A percentile compares a stretch with the other conserved stretches of the same genome.
phyloP scores from a whole-genome alignment of 176 grass and related monocot species.

The Triticum aestivum region DNA sequence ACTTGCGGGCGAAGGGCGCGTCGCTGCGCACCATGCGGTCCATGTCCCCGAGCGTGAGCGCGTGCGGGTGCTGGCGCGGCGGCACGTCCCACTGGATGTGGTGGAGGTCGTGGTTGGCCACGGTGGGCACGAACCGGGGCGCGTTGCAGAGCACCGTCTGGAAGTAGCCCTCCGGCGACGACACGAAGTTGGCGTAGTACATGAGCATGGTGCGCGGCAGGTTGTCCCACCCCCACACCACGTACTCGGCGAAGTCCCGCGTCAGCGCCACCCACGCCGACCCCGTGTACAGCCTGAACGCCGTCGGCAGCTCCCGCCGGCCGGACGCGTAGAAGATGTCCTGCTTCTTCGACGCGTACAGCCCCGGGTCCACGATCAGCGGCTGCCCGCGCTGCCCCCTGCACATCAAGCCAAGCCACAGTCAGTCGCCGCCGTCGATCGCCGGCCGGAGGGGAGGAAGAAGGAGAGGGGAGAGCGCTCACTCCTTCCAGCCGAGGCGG shows the following conservation, averaged over 20 bases:
- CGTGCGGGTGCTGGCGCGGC: constrained; percentile 87
- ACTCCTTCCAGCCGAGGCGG: constrained; percentile 86
- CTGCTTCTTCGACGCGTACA: constrained; percentile 58
- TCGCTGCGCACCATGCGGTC: constrained; percentile 46
- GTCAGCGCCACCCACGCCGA: constrained; percentile 81
- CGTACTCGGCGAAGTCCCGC: constrained; percentile 76
- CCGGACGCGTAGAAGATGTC: constrained; percentile 65
- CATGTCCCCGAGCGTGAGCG: constrained; percentile 47
- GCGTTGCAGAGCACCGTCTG: constrained; percentile 93
- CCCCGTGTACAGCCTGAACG: constrained; percentile 89
- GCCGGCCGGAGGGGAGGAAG: not conserved
- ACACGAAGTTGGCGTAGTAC: constrained; percentile 98
- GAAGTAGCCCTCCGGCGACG: constrained; percentile 96
- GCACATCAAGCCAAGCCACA: not conserved
- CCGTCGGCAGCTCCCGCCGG: constrained; percentile 61
- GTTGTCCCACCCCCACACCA: constrained; percentile 97
- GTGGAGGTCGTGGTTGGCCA: constrained; percentile 91
- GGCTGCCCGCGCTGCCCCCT: constrained; percentile 61
- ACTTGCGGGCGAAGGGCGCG: constrained; percentile 63
- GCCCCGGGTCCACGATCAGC: constrained; percentile 76
- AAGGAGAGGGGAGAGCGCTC: constrained; percentile 11
- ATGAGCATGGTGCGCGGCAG: constrained; percentile 88
- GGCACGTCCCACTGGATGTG: constrained; percentile 89
- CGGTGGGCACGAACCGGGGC: constrained; percentile 54
- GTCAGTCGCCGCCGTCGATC: not conserved